Base-by-base conservation (phyloP, 768 basidiomycete genomes). In the Filobasidium wieringae region DNA sequence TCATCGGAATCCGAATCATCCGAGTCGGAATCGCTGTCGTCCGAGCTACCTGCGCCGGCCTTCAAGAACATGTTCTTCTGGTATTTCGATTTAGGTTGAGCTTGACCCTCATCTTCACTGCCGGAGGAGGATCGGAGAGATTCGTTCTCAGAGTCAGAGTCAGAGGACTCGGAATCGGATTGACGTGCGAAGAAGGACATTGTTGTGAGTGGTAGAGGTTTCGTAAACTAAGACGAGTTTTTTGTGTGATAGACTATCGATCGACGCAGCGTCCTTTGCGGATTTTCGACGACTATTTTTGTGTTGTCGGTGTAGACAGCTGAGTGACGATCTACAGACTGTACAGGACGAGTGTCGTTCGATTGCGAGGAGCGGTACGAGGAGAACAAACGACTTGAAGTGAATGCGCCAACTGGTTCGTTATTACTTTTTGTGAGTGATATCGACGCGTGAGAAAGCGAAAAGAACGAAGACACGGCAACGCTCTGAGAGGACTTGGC, bases 1-100 rank as follows among this genome's bases (percentile, higher is more conserved):
- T 80, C 80, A 52, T 81, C 80, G 41, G 81, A 79, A 63, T 79
- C 80, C 17, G 78, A 78, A 17, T 82, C 81, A 41, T 80, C 82
- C 0, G 74, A 76, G 2, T 68, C 66, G 14, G 72, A 73, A 37
- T 76, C 75, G 8, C 80, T 78, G 27, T 82, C 80, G 0, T 79
- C 78, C 29, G 19, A 26, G 27, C 40, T 58, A 39, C 51, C 32
- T 14, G 31, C 40, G 29, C 51, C 65, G 53, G 62, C 66, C 50
- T 61, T 65, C 65, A 70, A 59, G 63, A 70, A 72, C 60, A 57
- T 62, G 26, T 37, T 55, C 37, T 32, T 30, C 31, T 17, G 31
- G 40, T 31, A 17, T 27, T 43, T 53, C 24, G 34, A 15, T 49
- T 51, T 39, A 51, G 29, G 19, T 47, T 56, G 30, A 19, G 33